A percentile compares a stretch with the other conserved stretches of the same genome.
Conservation (phyloP, 1,139 yeast species). For the Suhomyces coccinellae region DNA sequence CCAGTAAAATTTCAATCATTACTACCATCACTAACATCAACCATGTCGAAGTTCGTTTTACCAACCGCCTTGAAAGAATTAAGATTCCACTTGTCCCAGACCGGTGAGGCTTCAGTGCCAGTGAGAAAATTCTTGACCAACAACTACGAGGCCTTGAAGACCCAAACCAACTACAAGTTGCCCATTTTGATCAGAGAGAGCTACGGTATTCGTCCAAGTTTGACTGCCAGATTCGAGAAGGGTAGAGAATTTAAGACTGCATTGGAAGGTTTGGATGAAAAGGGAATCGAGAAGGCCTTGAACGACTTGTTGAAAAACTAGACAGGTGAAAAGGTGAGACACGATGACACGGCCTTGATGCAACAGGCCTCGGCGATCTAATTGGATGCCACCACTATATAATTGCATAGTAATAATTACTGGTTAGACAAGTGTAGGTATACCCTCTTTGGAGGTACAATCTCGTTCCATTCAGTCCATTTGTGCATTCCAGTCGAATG, state of each 20-base stretch:
- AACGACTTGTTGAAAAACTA: constrained; percentile 37
- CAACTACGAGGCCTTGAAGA: constrained; percentile 62
- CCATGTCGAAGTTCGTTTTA: constrained; percentile 58
- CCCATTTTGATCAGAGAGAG: constrained; percentile 80
- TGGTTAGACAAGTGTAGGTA: not conserved
- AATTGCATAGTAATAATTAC: constrained; percentile 8
- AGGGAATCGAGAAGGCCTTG: constrained; percentile 40
- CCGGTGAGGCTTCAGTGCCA: constrained; percentile 67
- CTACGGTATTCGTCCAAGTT: constrained; percentile 66
- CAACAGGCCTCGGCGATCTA: too few relatives aligned
- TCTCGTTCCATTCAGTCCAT: too few relatives aligned
- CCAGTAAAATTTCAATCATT: constrained; percentile 15
- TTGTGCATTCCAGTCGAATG: too few relatives aligned
- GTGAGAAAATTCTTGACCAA: constrained; percentile 61
- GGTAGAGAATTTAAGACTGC: constrained; percentile 44
- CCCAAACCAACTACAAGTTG: constrained; percentile 42
- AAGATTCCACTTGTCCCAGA: constrained; percentile 77
- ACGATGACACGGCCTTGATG: not conserved
- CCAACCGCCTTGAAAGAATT: constrained; percentile 72
- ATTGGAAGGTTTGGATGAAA: constrained; percentile 49
- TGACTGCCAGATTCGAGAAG: constrained; percentile 66
- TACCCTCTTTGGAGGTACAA: too few relatives aligned
- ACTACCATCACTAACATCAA: constrained; percentile 5
- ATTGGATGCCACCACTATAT: not conserved
- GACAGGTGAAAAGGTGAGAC: not conserved